Evolutionary conservation across 2,329 filamentous ascomycete species (phyloP).

Genomic region (Pezizomycotina sp.): DNA sequence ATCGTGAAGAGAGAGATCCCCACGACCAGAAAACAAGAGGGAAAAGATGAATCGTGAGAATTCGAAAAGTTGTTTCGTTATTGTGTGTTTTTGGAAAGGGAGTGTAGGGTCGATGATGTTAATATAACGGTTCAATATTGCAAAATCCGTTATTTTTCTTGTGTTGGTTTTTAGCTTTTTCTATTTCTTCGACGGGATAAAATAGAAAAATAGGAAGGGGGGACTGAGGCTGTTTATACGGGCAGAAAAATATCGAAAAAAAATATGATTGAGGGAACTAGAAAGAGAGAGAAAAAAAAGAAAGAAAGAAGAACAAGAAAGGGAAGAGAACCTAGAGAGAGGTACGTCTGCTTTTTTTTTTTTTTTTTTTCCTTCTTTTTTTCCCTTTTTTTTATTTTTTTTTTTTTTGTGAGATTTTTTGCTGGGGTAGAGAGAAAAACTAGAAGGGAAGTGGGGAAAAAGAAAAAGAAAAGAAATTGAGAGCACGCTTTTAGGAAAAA

Average conservation of each 20-base stretch:
- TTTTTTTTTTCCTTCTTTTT: not conserved
- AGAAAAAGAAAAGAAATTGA: conserved; percentile 1
- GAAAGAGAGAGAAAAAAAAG: conserved; percentile 5
- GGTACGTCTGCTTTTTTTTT: not conserved
- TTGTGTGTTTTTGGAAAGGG: no score
- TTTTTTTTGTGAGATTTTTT: conserved; percentile 1
- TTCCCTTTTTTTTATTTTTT: conserved; percentile 1
- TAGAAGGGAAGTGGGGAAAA: not conserved
- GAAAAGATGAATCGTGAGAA: no score
- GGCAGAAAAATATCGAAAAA: conserved; percentile 1
- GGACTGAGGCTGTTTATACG: conserved; percentile 5
- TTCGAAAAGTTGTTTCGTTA: no score
- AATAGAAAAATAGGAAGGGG: conserved; percentile 1
- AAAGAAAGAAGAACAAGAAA: conserved; percentile 9
- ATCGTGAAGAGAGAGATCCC: no score
- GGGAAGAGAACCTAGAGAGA: conserved; percentile 5
- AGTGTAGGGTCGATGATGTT: no score
- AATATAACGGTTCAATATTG: no score
- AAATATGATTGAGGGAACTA: conserved; percentile 4
- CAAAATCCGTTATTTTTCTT: conserved; percentile 4
- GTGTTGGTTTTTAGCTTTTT: conserved; percentile 7
- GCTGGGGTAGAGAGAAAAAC: conserved; percentile 5
- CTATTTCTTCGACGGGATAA: conserved; percentile 6
- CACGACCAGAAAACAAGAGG: no score
- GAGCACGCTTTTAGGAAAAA: not conserved